Conservation (phyloP, 1,284 basidiomycete genomes). For the Ceratobasidium sp. region DNA sequence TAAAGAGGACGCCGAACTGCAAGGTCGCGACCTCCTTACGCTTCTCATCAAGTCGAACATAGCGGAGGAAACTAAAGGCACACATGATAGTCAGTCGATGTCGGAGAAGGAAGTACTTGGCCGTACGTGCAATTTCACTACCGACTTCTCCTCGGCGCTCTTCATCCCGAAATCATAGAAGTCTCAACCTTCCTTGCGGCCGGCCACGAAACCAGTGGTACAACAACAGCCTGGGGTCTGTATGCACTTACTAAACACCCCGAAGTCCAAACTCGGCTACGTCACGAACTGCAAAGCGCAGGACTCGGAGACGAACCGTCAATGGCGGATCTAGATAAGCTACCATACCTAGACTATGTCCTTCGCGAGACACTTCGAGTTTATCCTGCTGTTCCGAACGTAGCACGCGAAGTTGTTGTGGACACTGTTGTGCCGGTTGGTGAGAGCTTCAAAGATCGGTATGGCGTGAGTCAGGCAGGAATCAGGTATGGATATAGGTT, state of each 20-base stretch:
- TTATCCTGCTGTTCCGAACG: conserved; percentile 50
- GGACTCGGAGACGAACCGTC: conserved; percentile 61
- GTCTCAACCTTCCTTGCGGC: conserved; percentile 49
- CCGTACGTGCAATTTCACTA: conserved; percentile 64
- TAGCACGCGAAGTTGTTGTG: conserved; percentile 50
- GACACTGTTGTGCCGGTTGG: conserved; percentile 57
- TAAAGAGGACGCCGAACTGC: conserved; percentile 48
- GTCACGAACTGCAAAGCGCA: conserved; percentile 70
- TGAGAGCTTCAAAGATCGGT: conserved; percentile 59
- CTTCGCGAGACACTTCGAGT: conserved; percentile 55
- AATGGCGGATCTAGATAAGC: conserved; percentile 56
- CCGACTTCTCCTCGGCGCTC: background rate
- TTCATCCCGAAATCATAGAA: conserved; percentile 18
- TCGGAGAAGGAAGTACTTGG: conserved; percentile 78
- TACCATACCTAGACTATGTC: conserved; percentile 59
- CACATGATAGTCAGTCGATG: conserved; percentile 69
- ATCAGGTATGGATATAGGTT: conserved; percentile 55
- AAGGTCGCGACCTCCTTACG: conserved; percentile 63
- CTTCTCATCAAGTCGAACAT: conserved; percentile 75
- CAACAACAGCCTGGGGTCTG: conserved; percentile 69
- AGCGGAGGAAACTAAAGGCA: conserved; percentile 63
- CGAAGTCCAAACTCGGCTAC: conserved; percentile 73
- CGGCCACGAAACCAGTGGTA: conserved; percentile 81
- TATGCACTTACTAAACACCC: conserved; percentile 71
- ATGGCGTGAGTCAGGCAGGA: conserved; percentile 58